These are phyloP conservation scores for Tanozyma kutaoensis DNA, from an alignment of 805 yeast genomes.

Conservation along the genomic window DNA sequence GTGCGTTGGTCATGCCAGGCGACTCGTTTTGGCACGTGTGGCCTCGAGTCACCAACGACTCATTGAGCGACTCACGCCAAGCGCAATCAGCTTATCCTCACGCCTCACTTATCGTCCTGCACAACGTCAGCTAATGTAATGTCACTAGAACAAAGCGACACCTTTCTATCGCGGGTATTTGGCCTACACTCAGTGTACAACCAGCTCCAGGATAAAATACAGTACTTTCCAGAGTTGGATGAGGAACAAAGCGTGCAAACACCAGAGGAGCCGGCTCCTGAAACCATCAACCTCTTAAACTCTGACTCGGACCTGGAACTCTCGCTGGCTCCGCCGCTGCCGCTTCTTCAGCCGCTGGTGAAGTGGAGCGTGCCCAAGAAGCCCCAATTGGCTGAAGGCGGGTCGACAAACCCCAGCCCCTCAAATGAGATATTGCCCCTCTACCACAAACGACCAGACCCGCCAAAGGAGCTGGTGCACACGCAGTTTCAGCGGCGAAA, in stretches of 20 bases:
- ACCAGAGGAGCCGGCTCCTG: conserved; percentile 2
- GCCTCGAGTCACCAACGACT: no score
- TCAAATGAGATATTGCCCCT: background rate
- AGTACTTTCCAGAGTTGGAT: no score
- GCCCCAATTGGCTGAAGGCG: background rate
- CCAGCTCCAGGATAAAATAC: conserved; percentile 24
- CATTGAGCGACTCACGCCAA: no score
- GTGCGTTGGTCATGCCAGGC: no score
- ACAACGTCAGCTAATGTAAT: no score
- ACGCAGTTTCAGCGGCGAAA: conserved; percentile 1
- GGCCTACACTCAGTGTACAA: conserved; percentile 35
- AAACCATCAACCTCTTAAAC: conserved; percentile 10
- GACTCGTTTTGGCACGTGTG: no score
- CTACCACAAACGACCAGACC: background rate
- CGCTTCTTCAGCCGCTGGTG: conserved; percentile 1
- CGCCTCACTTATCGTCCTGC: no score
- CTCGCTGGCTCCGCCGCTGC: conserved; percentile 11
- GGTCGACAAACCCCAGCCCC: background rate
- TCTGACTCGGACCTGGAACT: conserved; percentile 23
- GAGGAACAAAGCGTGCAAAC: conserved; percentile 6
- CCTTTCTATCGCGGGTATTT: conserved; percentile 52
- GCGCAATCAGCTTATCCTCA: no score
- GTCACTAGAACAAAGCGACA: no score
- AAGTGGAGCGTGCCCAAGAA: conserved; percentile 1
- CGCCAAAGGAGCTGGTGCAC: background rate